Base-by-base conservation (phyloP, 352 stramenopile species). In the Globisporangium radiosum region DNA sequence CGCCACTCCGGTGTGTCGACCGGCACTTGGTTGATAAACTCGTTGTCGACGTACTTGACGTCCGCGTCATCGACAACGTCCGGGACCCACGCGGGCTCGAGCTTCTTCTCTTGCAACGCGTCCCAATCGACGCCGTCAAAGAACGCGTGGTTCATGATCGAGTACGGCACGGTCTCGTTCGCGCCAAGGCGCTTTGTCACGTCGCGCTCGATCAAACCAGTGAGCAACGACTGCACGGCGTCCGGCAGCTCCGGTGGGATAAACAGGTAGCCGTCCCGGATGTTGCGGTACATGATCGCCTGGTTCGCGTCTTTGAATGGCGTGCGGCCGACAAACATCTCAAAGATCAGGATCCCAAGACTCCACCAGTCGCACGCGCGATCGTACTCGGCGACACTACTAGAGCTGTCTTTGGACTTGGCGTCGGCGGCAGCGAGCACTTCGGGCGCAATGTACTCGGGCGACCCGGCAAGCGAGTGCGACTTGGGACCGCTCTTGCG, bases 361-460 rank as follows among this genome's bases (percentile, higher is more conserved):
- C 86, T 95, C 88, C 88, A 94, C 86, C 89, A 97, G 59, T 97
- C 90, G 52, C 90, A 95, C 51, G 75, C 71, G 54, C 83, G 76
- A 64, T 91, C 76, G 62, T 94, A 94, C 47, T 73, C 69, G n/a
- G 71, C 75, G 25, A 33, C 25, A 33, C 25, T 33, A 33, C 25
- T 33, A 33, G 25, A 33, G 7, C 65, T 62, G 2, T 69, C 54
- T 0, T 62, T 65, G 3, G 64, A 59, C 56, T 85, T 79, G 7
- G 73, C 67, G 17, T 84, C 74, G 0, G 80, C 78, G 14, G 81
- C 83, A 6, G 73, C 75, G 2, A 94, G 73, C 57, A 98, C 91
- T 64, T 98, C 92, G 5, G 92, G 92, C 5, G 90, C 85, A 61
- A 98, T 97, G 69, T 98, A 98, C 63, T 97, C 85, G 0, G 85